Evolutionary conservation across 1,284 basidiomycete species (phyloP), one percentile per base, ranked within the genome.

Genomic region (Leccinum pseudoinsigne): DNA sequence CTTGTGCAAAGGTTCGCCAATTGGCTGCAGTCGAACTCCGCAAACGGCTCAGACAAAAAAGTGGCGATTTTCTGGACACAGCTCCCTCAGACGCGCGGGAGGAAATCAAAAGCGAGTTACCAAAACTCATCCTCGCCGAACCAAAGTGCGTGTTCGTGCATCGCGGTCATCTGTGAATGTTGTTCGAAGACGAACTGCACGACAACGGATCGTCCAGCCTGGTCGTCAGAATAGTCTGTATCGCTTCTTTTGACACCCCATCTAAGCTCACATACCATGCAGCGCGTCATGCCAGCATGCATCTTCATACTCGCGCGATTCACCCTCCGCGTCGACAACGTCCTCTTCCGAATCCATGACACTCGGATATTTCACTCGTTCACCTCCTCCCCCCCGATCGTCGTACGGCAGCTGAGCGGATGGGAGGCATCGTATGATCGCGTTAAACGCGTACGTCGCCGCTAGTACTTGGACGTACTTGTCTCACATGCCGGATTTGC

Each of bases 221-320:
- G 5, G 82, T 94, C 28, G 88, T 94, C 57, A 84, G 94, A 69
- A 93, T 97, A 62, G 95, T 97, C 73, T 77, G 93, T 83, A 12
- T 53, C 1, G 26, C 9, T 11, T 53, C 26, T 12, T 9, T 6
- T 5, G 1, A 6, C 3, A 6, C 6, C 5, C 8, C 23, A 12
- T 7, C 21, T 16, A 16, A 26, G 18, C 50, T 53, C 12, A 51
- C 47, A 26, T 21, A 2, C 14, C 23, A 3, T 21, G 23, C 70
- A 97, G 95, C 89, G 97, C 62, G 95, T 99, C 55, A 99, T 99
- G 96, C 95, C 97, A 0, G 90, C 89, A n/a, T 97, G 92, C 58
- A 84, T 98, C 68, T 97, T 98, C 76, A 87, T 98, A 66, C 86
- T 99, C 9, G 85, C 89, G 1, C 86, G 97, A 7, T 94, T 98